Percentiles rank a stretch among this genome's conserved stretches.
Conservation (phyloP, 768 basidiomycete species). For the Amanita phalloides region DNA sequence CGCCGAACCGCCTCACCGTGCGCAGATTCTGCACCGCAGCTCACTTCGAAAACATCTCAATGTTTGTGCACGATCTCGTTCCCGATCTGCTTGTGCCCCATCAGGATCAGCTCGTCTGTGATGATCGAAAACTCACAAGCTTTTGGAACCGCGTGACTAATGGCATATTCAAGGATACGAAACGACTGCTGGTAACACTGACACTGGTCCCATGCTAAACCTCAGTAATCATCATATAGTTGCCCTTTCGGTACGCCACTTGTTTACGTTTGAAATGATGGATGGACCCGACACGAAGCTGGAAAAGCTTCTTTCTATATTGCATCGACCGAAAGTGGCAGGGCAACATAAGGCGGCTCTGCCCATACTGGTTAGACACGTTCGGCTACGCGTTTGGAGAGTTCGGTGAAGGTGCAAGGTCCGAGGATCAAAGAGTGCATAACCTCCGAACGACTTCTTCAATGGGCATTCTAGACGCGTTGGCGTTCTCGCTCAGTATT, state of each 20-base stretch:
- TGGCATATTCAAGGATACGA: slow-evolving; percentile 9
- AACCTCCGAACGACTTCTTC: slow-evolving; percentile 57
- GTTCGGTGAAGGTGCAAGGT: slow-evolving; percentile 81
- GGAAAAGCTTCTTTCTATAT: slow-evolving; percentile 21
- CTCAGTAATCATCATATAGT: neutral
- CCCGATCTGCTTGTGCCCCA: too few species aligned
- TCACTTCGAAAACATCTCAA: too few species aligned
- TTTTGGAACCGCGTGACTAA: neutral
- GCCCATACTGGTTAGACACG: slow-evolving; percentile 29
- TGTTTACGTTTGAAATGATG: slow-evolving; percentile 26
- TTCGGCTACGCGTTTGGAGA: slow-evolving; percentile 86
- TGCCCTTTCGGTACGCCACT: neutral
- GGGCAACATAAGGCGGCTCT: slow-evolving; percentile 22
- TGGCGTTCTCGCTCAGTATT: slow-evolving; percentile 73
- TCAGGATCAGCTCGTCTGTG: too few species aligned
- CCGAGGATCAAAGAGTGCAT: slow-evolving; percentile 86
- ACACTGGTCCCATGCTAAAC: neutral
- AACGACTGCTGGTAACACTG: slow-evolving; percentile 7
- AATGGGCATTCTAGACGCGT: slow-evolving; percentile 57
- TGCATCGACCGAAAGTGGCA: slow-evolving; percentile 27
- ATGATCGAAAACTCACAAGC: too few species aligned
- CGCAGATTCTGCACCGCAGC: too few species aligned
- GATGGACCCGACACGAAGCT: slow-evolving; percentile 29
- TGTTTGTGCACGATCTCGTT: too few species aligned
- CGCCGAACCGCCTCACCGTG: too few species aligned